Conservation (phyloP, 345 rosid genomes). For the Pelargonium nanum region DNA sequence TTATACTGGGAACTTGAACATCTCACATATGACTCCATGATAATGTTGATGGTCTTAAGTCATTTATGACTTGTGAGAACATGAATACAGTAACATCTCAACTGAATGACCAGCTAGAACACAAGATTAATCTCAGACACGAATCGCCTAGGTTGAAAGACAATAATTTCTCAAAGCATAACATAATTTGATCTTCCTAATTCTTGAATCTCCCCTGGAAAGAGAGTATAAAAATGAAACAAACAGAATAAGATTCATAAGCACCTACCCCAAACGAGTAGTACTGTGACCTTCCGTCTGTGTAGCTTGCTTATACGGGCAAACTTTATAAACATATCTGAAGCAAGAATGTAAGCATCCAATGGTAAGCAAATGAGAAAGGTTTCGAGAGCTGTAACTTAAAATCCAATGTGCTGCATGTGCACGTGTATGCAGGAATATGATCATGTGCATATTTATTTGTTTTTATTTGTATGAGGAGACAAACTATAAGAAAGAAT, state of each 20-base stretch:
- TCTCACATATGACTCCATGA: not conserved
- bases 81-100: not conserved
- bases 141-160: not conserved
- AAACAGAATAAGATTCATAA: not conserved
- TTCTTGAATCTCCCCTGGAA: not conserved
- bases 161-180: no score
- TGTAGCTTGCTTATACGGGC: slow-evolving; percentile 75
- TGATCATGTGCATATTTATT: no score
- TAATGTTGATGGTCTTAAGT: not conserved
- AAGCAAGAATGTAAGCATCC: slow-evolving; percentile 4
- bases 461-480: no score
- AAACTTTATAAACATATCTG: slow-evolving; percentile 92
- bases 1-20: not conserved
- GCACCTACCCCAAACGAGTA: slow-evolving; percentile 63
- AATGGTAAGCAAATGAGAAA: slow-evolving; percentile 7
- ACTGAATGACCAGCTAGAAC: no score
- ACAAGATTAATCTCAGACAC: not conserved
- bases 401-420: not conserved
- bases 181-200: no score
- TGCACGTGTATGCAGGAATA: not conserved
- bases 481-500: not conserved
- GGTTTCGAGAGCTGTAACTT: not conserved
- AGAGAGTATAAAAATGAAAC: no score
- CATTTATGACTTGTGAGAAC: not conserved
- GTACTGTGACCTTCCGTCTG: slow-evolving; percentile 67